Evolutionary conservation across 2,329 filamentous ascomycete genomes (phyloP).

Genomic region (Exserohilum turcica): DNA sequence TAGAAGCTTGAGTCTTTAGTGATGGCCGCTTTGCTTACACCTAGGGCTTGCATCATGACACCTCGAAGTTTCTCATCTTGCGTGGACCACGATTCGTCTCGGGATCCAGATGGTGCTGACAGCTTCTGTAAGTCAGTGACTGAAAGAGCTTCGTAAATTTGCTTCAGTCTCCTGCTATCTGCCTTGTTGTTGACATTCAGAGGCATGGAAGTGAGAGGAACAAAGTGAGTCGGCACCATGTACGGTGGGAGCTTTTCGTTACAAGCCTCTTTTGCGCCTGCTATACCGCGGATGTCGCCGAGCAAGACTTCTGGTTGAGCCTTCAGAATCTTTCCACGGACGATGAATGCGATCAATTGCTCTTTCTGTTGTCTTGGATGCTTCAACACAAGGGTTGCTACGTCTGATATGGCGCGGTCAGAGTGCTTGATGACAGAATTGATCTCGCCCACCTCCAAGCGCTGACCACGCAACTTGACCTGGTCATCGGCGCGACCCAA

Average conservation of each 20-base stretch:
- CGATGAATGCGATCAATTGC: constrained; percentile 76
- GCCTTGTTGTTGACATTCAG: constrained; percentile 90
- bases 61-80: constrained; percentile 57
- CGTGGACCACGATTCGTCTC: constrained; percentile 38
- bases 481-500: constrained; percentile 88
- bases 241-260: constrained; percentile 74
- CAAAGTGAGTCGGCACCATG: constrained; percentile 87
- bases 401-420: constrained; percentile 65
- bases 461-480: constrained; percentile 86
- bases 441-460: constrained; percentile 89
- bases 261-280: constrained; percentile 60
- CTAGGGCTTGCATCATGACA: constrained; percentile 61
- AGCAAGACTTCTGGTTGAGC: constrained; percentile 28
- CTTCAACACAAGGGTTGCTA: constrained; percentile 76
- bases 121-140: constrained; percentile 66
- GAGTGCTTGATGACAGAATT: constrained; percentile 76
- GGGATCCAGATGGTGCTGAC: constrained; percentile 21
- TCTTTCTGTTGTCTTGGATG: constrained; percentile 77
- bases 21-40: constrained; percentile 53
- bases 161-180: constrained; percentile 71
- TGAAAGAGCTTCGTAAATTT: constrained; percentile 67
- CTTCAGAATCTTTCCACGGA: constrained; percentile 29
- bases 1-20: constrained; percentile 71
- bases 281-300: constrained; percentile 22
- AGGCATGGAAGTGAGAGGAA: constrained; percentile 73